Evolutionary conservation across 768 basidiomycete species (phyloP), one percentile per base, ranked within the genome.

Genomic region (Lactarius deliciosus): DNA sequence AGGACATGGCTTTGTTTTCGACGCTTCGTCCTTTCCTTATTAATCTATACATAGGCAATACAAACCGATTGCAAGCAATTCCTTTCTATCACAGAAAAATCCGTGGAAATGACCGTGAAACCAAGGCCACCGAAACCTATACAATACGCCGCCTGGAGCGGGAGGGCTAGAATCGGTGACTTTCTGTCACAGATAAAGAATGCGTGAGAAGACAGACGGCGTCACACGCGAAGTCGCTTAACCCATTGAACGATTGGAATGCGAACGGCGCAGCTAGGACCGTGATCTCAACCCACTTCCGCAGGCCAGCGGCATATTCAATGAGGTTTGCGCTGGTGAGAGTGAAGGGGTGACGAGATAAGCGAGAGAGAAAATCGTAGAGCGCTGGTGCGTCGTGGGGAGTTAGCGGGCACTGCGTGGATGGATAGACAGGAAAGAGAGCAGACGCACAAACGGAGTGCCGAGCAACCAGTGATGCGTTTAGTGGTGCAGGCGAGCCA

Each of bases 141-240:
- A 32, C 30, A 6, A 32, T 32, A 32, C 6, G 30, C 5, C 30
- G 0, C 30, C 30, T 32, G 30, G 30, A 32, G 30, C 30, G 30
- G 7, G 30, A 32, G 30, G 30, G 30, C 30, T 32, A 32, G 30
- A 32, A 32, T 32, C 3, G 6, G 47, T 15, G 36, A 38, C 54
- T 20, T 25, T 55, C 60, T n/a, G 58, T 61, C 22, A 20, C 18
- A 36, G 16, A 18, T 8, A 60, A 38, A 20, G 57, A 16, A 20
- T 18, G 7, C 62, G 55, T 34, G 60, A 67, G 32, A 65, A 10
- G 36, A 86, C 94, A 71, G 72, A 97, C 65, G 75, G 84, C 77
- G 78, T 98, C 96, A 96, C 96, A 98, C 40, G 78, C 76, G 73
- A 98, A 79, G 81, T 98, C 96, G 50, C 96, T 85, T 66, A 98